Evolutionary conservation across 2,329 filamentous ascomycete genomes (phyloP), one percentile per base, ranked within the genome.

Genomic region (Huntiella bhutanensis): DNA sequence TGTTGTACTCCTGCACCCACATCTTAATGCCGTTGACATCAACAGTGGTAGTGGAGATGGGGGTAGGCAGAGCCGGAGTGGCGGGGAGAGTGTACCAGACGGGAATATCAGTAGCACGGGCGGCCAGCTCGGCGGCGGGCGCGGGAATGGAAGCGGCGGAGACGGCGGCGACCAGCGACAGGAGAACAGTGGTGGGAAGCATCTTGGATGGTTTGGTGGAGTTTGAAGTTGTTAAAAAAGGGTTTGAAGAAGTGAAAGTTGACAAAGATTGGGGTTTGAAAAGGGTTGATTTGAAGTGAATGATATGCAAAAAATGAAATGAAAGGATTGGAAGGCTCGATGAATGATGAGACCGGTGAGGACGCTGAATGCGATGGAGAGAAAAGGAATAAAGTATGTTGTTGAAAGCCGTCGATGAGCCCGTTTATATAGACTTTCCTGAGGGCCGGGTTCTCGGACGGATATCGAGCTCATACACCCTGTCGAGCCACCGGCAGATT

Each of bases 1-100:
- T 55, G 46, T 63, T 64, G 56, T 64, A 65, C 52, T 62, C 58
- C 49, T 63, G 62, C 53, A 56, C 59, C 63, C 63, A 65, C 15
- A 65, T 58, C 5, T 62, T 52, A 7, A 59, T 62, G 36, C 60
- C 58, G 48, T 64, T 62, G 52, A 63, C 55, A 5, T 52, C 41
- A 8, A 53, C 56, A 4, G 53, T 55, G 3, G 50, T 49, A 3
- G 52, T 55, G 46, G 49, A 55, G 51, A 62, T 56, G n/a, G 59
- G 60, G 0, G 54, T 46, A 12, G 62, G 62, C 2, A 65, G 55
- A 0, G 53, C 50, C 19, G 63, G 63, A 0, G 63, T 65, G 0
- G 57, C 33, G 1, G 63, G 63, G 1, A 65, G 59, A 3, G 57
- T 61, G 32, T 53, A 42, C 57, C 57, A 62, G 17, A 56, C 50